These are phyloP conservation scores for Mrakia frigida DNA, from an alignment of 768 basidiomycete genomes.

Conservation along the genomic window DNA sequence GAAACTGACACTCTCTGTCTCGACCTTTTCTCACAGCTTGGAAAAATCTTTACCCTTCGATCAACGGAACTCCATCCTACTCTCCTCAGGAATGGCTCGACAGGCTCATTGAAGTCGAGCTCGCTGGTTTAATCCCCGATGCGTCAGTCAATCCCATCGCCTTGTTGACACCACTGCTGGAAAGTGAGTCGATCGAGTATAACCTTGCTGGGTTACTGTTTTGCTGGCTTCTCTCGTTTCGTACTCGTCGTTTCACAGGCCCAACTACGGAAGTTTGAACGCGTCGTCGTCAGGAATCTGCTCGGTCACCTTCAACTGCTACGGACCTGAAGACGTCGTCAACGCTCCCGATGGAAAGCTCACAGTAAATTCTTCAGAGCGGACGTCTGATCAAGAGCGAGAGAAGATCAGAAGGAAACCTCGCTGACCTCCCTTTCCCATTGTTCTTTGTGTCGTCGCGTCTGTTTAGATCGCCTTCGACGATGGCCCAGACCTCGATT, in stretches of 20 bases:
- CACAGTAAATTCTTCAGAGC: constrained; percentile 39
- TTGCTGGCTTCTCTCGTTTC: not conserved
- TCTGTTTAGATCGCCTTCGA: constrained; percentile 57
- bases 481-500: constrained; percentile 63
- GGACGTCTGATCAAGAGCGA: too few species aligned
- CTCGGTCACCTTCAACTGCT: constrained; percentile 29
- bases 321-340: constrained; percentile 60
- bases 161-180: constrained; percentile 11
- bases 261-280: constrained; percentile 37
- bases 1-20: not conserved
- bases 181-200: too few species aligned
- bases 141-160: constrained; percentile 53
- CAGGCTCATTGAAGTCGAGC: constrained; percentile 62
- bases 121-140: constrained; percentile 67
- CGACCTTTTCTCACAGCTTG: constrained; percentile 51
- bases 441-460: not conserved
- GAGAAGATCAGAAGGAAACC: too few species aligned
- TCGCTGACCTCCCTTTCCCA: not conserved
- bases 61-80: constrained; percentile 48
- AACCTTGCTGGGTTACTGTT: too few species aligned
- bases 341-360: constrained; percentile 68
- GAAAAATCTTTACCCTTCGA: constrained; percentile 57
- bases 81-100: constrained; percentile 67
- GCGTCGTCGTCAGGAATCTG: not conserved
- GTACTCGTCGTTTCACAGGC: constrained; percentile 30